A percentile compares a stretch with the other conserved stretches of the same genome.
Evolutionary conservation across 83 land plant species (phyloP).

Genomic region (Thuja plicata): DNA sequence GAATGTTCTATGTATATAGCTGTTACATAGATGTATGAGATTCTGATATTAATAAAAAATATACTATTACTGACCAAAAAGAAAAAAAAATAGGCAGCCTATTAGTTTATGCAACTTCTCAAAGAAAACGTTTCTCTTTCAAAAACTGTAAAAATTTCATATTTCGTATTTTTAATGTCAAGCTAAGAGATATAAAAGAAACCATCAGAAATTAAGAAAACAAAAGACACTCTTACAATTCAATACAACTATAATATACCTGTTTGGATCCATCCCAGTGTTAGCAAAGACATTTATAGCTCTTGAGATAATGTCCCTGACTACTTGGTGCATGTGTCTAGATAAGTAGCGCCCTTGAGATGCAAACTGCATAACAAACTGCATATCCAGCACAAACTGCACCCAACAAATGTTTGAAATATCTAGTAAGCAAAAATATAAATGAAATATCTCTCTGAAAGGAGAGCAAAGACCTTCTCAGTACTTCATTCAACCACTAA

Average conservation of each 20-base stretch:
- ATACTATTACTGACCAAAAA: no score
- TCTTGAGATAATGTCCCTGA: conserved; percentile 77
- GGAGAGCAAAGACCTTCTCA: background rate
- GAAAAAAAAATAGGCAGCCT: no score
- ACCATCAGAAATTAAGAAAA: background rate
- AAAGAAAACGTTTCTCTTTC: background rate
- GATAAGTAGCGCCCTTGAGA: conserved; percentile 80
- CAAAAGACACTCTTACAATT: background rate
- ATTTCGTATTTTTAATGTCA: background rate
- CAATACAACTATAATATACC: conserved; percentile 39
- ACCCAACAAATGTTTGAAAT: background rate
- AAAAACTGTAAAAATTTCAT: background rate
- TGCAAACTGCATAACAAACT: conserved; percentile 83
- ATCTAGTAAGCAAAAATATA: conserved; percentile 7
- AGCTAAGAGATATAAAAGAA: background rate
- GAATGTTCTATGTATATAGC: no score
- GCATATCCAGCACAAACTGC: conserved; percentile 92
- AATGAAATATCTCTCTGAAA: background rate
- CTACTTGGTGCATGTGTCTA: conserved; percentile 70
- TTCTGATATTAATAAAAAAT: no score
- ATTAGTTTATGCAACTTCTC: background rate
- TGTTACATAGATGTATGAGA: no score
- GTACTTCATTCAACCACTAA: conserved; percentile 17
- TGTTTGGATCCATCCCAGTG: conserved; percentile 91
- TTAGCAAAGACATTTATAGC: conserved; percentile 82